These are phyloP conservation scores for Dictyostelium capitatum DNA, from an alignment of 78 protist species.

Conservation along the genomic window DNA sequence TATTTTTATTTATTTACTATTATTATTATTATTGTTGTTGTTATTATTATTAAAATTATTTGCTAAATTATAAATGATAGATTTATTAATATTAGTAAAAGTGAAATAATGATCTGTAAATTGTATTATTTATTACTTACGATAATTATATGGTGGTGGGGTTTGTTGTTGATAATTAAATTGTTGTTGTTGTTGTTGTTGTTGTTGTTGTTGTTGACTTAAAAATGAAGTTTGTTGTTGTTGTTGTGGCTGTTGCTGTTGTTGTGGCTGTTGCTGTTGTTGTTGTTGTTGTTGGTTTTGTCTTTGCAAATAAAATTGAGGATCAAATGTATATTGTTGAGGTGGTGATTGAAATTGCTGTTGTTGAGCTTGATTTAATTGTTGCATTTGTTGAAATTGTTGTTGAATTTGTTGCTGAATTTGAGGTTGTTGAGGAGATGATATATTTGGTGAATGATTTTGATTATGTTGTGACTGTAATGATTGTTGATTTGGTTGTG, in stretches of 20 bases:
- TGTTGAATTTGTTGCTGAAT: constrained; percentile 27
- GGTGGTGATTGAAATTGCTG: background rate
- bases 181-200: background rate
- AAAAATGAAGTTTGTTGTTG: no score
- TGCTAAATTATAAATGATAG: no score
- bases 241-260: background rate
- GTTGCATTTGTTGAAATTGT: constrained; percentile 8
- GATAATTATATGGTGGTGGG: background rate
- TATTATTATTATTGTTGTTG: no score
- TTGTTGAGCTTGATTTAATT: background rate
- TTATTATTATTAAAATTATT: no score
- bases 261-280: background rate
- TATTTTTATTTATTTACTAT: no score
- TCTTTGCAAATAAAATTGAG: background rate
- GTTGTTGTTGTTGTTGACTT: constrained; percentile 13
- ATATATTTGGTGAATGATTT: background rate
- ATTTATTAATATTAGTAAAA: no score
- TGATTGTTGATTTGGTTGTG: background rate
- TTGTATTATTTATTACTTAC: no score
- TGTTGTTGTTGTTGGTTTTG: constrained; percentile 38
- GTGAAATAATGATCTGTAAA: no score
- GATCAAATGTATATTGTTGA: background rate
- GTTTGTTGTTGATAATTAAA: background rate
- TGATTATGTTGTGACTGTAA: constrained; percentile 16
- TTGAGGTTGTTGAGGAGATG: constrained; percentile 20